These are phyloP conservation scores for Fusarium chuoi DNA, from an alignment of 2,329 filamentous ascomycete genomes.

Conservation along the genomic window DNA sequence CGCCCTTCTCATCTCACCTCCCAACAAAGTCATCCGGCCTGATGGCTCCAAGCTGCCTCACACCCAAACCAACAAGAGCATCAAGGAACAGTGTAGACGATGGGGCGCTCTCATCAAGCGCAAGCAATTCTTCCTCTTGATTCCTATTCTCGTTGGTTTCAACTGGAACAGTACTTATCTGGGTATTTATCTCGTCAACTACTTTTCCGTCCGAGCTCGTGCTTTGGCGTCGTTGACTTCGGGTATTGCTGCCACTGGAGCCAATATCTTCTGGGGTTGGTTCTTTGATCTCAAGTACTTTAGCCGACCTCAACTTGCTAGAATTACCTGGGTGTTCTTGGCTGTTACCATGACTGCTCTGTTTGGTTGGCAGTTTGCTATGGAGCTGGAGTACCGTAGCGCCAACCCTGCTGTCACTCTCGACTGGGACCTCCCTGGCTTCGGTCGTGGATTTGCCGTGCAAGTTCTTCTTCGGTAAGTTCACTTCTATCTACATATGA, in stretches of 20 bases:
- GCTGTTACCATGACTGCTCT: slow-evolving; percentile 54
- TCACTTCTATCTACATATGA: rapidly evolving
- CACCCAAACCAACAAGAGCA: slow-evolving; percentile 19
- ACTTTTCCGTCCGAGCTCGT: slow-evolving; percentile 61
- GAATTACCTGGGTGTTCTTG: slow-evolving; percentile 55
- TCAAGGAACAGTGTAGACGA: slow-evolving; percentile 27
- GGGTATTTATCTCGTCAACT: slow-evolving; percentile 62
- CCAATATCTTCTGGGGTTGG: slow-evolving; percentile 62
- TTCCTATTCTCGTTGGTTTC: slow-evolving; percentile 61
- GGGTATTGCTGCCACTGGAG: slow-evolving; percentile 56
- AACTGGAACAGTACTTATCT: slow-evolving; percentile 63
- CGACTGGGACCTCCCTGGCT: slow-evolving; percentile 57
- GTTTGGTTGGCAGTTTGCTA: slow-evolving; percentile 60
- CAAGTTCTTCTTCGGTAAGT: slow-evolving; percentile 58
- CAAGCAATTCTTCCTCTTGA: slow-evolving; percentile 58
- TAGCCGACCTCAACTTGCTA: slow-evolving; percentile 55
- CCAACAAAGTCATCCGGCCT: slow-evolving; percentile 39
- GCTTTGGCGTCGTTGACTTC: slow-evolving; percentile 58
- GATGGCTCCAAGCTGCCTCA: slow-evolving; percentile 31
- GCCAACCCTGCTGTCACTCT: slow-evolving; percentile 52
- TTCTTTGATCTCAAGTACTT: slow-evolving; percentile 58
- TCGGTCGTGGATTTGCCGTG: slow-evolving; percentile 58
- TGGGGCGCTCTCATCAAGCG: slow-evolving; percentile 52
- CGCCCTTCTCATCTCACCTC: slow-evolving; percentile 33
- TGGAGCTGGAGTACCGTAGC: slow-evolving; percentile 57